These are phyloP conservation scores for Aspergillus ochraceus DNA, from an alignment of 2,329 filamentous ascomycete species.

Conservation along the genomic window DNA sequence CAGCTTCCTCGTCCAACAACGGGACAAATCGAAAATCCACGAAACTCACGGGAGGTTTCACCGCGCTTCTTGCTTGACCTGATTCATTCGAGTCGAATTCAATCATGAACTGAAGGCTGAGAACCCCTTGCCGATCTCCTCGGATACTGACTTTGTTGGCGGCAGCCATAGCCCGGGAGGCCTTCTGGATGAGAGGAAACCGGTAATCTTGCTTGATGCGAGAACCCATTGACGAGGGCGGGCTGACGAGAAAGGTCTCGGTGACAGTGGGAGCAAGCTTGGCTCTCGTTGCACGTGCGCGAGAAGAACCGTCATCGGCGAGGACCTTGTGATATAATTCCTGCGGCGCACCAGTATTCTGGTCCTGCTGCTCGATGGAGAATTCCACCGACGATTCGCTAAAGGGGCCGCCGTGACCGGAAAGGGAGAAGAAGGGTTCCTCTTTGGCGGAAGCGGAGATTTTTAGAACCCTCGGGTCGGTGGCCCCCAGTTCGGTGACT, in stretches of 20 bases:
- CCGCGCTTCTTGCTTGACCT: conserved; percentile 20
- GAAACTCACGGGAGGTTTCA: conserved; percentile 41
- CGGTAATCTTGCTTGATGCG: conserved; percentile 78
- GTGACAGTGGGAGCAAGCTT: conserved; percentile 46
- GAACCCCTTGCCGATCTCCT: conserved; percentile 81
- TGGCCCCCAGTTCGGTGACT: conserved; percentile 56
- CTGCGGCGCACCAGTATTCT: conserved; percentile 21
- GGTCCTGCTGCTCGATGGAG: conserved; percentile 46
- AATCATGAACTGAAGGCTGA: conserved; percentile 96
- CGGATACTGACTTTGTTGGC: conserved; percentile 90
- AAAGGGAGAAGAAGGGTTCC: conserved; percentile 73
- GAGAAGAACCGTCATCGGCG: conserved; percentile 38
- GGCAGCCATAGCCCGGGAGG: conserved; percentile 86
- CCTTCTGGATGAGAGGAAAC: conserved; percentile 81
- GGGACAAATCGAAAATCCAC: conserved; percentile 51
- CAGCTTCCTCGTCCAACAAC: conserved; percentile 42
- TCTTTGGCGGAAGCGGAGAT: conserved; percentile 61
- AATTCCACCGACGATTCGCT: conserved; percentile 64
- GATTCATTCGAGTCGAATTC: conserved; percentile 67
- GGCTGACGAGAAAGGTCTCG: conserved; percentile 56
- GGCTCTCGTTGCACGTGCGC: conserved; percentile 31
- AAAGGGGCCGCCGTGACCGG: conserved; percentile 60
- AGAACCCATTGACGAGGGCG: conserved; percentile 55
- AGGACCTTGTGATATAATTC: conserved; percentile 34
- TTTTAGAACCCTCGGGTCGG: conserved; percentile 71